Evolutionary conservation across 192 early-diverging fungal species (phyloP), one percentile per base, ranked within the genome.

Genomic region (Podila epigama): DNA sequence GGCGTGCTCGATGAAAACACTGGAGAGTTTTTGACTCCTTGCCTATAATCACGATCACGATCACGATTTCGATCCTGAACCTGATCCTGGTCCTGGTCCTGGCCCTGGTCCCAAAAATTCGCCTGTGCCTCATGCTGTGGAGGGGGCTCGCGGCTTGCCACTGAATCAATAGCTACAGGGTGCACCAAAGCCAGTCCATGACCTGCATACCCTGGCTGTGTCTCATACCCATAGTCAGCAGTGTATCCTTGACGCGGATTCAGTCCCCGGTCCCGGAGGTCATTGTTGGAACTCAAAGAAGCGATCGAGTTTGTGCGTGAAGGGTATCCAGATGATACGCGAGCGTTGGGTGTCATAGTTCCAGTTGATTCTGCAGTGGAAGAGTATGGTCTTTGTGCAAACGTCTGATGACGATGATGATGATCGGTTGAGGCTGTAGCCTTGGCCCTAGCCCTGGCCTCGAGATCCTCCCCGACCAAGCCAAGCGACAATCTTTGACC

Each of bases 301-400:
- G 61, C n/a, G 2, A 65, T 53, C 10, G 69, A 58, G 29, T 42
- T 37, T 5, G 34, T 53, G 18, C 70, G 57, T 7, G 48, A 59
- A 56, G 55, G 48, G 44, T 72, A 65, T 6, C 62, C 70, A 9
- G 70, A 72, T 2, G 70, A 65, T 0, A 56, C 27, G 62, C 61
- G 61, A 6, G 56, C 41, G 29, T 59, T 72, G 28, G 40, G 50
- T 0, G 50, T 48, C 7, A 31, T 37, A 40, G 57, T 36, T 5
- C 62, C 57, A 22, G 34, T 10, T 22, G 41, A 12, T 8, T 63
- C 61, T 8, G 51, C 28, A 11, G 57, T 50, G 28, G 55, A 31
- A 1, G 57, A 51, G 3, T 39, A 51, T 15, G 63, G 70, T 22
- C 70, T n/a, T n/a, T n/a, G n/a, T n/a, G n/a, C n/a, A n/a, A n/a